Conservation (phyloP, 2,329 filamentous ascomycete genomes). For the Talaromyces islandicus region DNA sequence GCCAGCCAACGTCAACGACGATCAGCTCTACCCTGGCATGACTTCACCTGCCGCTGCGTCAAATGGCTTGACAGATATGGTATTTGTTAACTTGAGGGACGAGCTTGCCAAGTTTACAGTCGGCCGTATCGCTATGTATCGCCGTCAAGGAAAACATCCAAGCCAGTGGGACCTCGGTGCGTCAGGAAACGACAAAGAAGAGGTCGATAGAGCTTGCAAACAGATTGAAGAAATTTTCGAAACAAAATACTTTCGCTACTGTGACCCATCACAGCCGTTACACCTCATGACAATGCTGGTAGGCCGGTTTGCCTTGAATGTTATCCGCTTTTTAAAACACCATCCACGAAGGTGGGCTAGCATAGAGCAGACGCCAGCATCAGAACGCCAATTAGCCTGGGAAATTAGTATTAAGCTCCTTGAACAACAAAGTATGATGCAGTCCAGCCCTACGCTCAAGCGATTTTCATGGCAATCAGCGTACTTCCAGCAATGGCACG, state of each 20-base stretch:
- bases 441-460: background rate
- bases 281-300: slow-evolving; percentile 65
- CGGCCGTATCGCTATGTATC: background rate
- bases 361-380: background rate
- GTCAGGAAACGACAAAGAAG: background rate
- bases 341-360: slow-evolving; percentile 1
- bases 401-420: background rate
- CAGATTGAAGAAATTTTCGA: slow-evolving; percentile 50
- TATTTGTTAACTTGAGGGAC: background rate
- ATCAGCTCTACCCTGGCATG: slow-evolving; percentile 27
- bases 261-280: slow-evolving; percentile 47
- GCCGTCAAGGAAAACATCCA: background rate
- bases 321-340: background rate
- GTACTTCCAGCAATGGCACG: background rate
- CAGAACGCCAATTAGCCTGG: background rate
- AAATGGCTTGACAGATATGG: background rate
- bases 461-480: background rate
- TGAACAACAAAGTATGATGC: background rate
- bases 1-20: slow-evolving; percentile 25
- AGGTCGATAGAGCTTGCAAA: slow-evolving; percentile 27
- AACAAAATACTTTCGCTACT: slow-evolving; percentile 50
- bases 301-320: slow-evolving; percentile 37
- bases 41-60: background rate
- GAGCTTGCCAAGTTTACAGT: background rate
- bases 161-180: background rate